Percentiles rank a stretch among this genome's conserved stretches.
Evolutionary conservation across 305 asterid genomes (phyloP).

Genomic region (Fraxinus angustifolia): DNA sequence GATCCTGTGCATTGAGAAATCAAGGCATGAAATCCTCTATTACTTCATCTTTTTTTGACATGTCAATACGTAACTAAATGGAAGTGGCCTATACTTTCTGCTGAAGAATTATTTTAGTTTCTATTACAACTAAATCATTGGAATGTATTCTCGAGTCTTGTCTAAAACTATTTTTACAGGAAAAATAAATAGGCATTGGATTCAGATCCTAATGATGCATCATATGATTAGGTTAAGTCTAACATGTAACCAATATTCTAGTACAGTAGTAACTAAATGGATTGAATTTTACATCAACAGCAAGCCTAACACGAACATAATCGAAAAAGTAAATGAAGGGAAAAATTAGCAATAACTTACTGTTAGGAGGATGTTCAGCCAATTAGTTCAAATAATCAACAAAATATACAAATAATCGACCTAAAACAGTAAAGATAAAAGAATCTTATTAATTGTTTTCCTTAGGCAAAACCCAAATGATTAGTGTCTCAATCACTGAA

Average conservation of each 20-base stretch:
- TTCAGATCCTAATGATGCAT: too few species aligned
- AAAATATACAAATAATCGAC: too few species aligned
- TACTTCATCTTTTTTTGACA: too few species aligned
- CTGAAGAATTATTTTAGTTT: not conserved
- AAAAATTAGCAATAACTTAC: slow-evolving; percentile 29
- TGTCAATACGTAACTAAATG: not conserved
- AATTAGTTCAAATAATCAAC: too few species aligned
- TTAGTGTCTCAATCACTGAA: too few species aligned
- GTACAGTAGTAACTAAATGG: not conserved
- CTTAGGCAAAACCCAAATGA: too few species aligned
- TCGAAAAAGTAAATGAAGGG: not conserved
- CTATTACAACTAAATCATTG: not conserved
- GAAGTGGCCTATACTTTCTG: not conserved
- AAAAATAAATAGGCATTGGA: too few species aligned
- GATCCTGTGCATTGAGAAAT: not conserved
- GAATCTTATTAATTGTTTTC: too few species aligned
- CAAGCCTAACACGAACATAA: not conserved
- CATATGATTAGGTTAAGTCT: not conserved
- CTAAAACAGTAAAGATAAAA: too few species aligned
- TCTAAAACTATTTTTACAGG: not conserved
- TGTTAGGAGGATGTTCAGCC: too few species aligned
- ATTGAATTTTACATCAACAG: not conserved
- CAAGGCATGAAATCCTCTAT: not conserved
- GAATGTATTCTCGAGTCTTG: not conserved
- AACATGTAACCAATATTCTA: not conserved